phyloP scores from a whole-genome alignment of 345 rosid genomes.

The Sonneratia alba region DNA sequence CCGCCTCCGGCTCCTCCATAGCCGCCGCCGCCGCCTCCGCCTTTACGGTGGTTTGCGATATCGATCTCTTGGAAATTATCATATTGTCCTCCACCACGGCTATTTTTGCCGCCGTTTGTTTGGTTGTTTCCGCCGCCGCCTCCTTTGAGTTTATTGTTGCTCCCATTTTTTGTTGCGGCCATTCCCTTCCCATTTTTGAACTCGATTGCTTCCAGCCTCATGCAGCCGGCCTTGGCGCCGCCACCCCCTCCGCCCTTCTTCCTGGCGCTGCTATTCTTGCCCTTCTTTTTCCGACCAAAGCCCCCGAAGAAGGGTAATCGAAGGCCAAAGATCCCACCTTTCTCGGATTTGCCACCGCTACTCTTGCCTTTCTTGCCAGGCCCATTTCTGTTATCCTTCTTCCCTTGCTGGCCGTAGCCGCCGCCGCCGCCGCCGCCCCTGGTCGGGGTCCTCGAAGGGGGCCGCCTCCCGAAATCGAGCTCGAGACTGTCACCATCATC shows the following conservation, averaged over 20 bases:
- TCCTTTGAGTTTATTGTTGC: background rate
- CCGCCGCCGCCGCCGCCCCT: conserved; percentile 38
- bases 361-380: conserved; percentile 33
- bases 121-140: background rate
- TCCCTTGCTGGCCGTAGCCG: conserved; percentile 27
- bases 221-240: background rate
- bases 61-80: conserved; percentile 7
- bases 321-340: conserved; percentile 17
- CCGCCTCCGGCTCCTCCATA: background rate
- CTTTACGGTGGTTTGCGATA: conserved; percentile 12
- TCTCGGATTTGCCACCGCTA: conserved; percentile 21
- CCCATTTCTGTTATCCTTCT: conserved; percentile 44
- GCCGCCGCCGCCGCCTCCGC: conserved; percentile 13
- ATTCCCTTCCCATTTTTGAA: conserved; percentile 4
- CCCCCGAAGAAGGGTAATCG: background rate
- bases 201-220: background rate
- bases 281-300: conserved; percentile 18
- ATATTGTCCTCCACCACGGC: background rate
- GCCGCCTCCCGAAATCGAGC: conserved; percentile 19
- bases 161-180: background rate
- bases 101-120: conserved; percentile 2
- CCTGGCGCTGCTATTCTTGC: conserved; percentile 19
- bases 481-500: conserved; percentile 25
- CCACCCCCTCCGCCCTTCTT: conserved; percentile 20
- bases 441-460: conserved; percentile 11